Conservation (phyloP, 1,284 basidiomycete species). For the Trichosporon ovoides region DNA sequence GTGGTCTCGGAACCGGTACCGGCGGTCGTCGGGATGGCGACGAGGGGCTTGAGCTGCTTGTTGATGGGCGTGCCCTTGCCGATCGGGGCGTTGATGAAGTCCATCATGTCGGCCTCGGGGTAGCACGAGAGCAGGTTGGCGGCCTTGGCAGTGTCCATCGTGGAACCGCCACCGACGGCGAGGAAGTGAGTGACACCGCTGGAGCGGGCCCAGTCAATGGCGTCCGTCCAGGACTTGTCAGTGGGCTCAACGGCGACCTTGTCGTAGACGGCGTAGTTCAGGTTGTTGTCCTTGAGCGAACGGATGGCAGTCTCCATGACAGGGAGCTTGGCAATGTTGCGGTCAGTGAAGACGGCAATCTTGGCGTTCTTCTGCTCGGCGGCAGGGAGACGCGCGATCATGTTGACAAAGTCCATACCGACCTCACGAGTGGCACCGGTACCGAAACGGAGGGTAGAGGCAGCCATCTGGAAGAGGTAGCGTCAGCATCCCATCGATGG, state of each 20-base stretch:
- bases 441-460: constrained; percentile 82
- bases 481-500: constrained; percentile 9
- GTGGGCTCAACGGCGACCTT: constrained; percentile 84
- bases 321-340: constrained; percentile 70
- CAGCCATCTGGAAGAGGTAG: constrained; percentile 63
- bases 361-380: constrained; percentile 47
- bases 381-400: constrained; percentile 31
- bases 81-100: constrained; percentile 95
- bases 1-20: constrained; percentile 96
- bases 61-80: constrained; percentile 84
- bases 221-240: constrained; percentile 62
- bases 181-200: constrained; percentile 90
- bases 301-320: constrained; percentile 67
- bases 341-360: constrained; percentile 92
- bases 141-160: constrained; percentile 92
- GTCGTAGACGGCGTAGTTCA: constrained; percentile 75
- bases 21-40: constrained; percentile 92
- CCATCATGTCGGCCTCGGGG: constrained; percentile 83
- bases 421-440: constrained; percentile 85
- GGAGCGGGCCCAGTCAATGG: constrained; percentile 78
- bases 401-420: constrained; percentile 52
- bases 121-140: constrained; percentile 79
- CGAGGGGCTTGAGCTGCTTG: constrained; percentile 71
- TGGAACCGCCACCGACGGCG: constrained; percentile 89
- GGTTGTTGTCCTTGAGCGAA: constrained; percentile 33